Evolutionary conservation across 108 stramenopile species (phyloP), one percentile per base, ranked within the genome.

Genomic region (Aurantiochytrium sp.): DNA sequence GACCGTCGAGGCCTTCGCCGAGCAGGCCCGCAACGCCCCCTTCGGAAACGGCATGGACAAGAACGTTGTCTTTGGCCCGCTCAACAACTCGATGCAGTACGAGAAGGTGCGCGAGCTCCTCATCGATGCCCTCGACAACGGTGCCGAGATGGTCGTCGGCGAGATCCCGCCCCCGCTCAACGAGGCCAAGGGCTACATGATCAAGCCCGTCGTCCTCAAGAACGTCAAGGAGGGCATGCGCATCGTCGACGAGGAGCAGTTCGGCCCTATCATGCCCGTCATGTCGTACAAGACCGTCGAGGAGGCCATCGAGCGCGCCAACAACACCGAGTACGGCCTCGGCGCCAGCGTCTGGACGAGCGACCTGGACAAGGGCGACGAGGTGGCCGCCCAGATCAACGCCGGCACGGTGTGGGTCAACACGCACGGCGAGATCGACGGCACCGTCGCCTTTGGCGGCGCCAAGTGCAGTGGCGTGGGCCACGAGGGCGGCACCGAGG

Each of bases 231-330:
- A 81, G 12, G 36, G 45, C 45, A 39, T 21, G 15, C 17, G 15
- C 15, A 12, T 41, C 8, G 73, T 24, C 6, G 19, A 48, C 6
- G 86, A 86, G 55, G 86, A 86, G 86, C 15, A 21, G 8, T 97
- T 97, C 89, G 97, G 97, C 27, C 97, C 97, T 31, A 92, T 97
- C n/a, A 94, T 96, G 2, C 86, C 55, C 15, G 86, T 93, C 34
- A n/a, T 87, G 4, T 50, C 89, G 19, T 95, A 93, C 89, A 41
- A 81, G 21, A 88, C 87, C 34, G 68, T 91, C 30, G 69, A 88
- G 53, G 93, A 95, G 27, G 94, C 93, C 36, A 32, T 93, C 6
- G 54, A 41, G 22, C 87, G 92, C 17, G 94, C 94, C 39, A 91
- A 94, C 85, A 92, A 94, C 86, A 92, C 95, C 2, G 45, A 88